Evolutionary conservation across 352 stramenopile species (phyloP).

Genomic region (Phytophthora pinifolia): DNA sequence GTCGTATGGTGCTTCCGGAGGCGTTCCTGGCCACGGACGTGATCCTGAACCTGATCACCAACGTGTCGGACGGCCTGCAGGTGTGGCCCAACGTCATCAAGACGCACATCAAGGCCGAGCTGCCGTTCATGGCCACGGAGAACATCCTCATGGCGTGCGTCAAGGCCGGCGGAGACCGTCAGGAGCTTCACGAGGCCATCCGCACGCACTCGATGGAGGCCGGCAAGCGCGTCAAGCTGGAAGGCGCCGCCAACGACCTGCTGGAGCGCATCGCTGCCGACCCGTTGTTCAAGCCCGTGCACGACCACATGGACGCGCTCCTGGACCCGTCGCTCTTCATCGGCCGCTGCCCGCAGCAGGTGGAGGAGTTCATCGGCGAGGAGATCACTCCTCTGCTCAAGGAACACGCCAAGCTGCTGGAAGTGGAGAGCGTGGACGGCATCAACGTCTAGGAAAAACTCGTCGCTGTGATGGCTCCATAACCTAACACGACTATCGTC

Average conservation of each 20-base stretch:
- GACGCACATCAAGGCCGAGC: slow-evolving; percentile 96
- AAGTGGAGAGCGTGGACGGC: slow-evolving; percentile 92
- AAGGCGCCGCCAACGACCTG: slow-evolving; percentile 97
- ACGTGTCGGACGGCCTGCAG: slow-evolving; percentile 97
- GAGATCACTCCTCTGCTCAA: slow-evolving; percentile 94
- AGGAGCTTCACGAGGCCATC: slow-evolving; percentile 98
- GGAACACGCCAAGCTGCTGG: slow-evolving; percentile 86
- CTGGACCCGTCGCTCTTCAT: slow-evolving; percentile 98
- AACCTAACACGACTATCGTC: background rate
- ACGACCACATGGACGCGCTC: slow-evolving; percentile 94
- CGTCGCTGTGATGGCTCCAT: background rate
- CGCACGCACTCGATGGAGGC: slow-evolving; percentile 98
- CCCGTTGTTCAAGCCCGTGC: slow-evolving; percentile 93
- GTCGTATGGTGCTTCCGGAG: slow-evolving; percentile 96
- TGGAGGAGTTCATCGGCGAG: slow-evolving; percentile 96
- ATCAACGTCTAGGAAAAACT: slow-evolving; percentile 93
- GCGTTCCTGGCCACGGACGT: slow-evolving; percentile 98
- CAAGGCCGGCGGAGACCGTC: slow-evolving; percentile 97
- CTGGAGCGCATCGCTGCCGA: slow-evolving; percentile 96
- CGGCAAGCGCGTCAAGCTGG: slow-evolving; percentile 96
- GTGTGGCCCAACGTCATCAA: slow-evolving; percentile 96
- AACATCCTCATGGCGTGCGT: slow-evolving; percentile 99
- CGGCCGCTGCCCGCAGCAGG: slow-evolving; percentile 94
- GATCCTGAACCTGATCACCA: slow-evolving; percentile 97
- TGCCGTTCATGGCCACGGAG: slow-evolving; percentile 99